These are phyloP conservation scores for Cladosporium oxysporum DNA, from an alignment of 2,329 filamentous ascomycete species.

Conservation along the genomic window DNA sequence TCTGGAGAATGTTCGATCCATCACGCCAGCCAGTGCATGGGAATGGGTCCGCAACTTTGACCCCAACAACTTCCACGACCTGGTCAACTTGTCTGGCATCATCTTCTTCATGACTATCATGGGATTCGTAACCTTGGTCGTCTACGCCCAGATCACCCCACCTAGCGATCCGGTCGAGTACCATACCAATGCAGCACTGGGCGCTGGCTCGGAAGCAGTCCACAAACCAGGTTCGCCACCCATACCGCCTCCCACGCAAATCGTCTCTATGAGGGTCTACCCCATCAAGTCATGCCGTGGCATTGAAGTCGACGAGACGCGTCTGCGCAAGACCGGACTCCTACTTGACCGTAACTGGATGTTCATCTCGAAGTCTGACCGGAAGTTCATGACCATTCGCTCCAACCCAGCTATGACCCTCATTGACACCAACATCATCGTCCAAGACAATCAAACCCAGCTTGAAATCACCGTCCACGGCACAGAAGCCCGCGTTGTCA, in stretches of 20 bases:
- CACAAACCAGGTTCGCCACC: slow-evolving; percentile 31
- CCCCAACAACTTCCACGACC: slow-evolving; percentile 14
- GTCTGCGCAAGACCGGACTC: slow-evolving; percentile 57
- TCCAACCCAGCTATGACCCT: slow-evolving; percentile 63
- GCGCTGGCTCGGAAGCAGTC: slow-evolving; percentile 25
- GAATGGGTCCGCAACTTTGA: slow-evolving; percentile 17
- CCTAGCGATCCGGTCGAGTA: slow-evolving; percentile 24
- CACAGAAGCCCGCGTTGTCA: slow-evolving; percentile 46
- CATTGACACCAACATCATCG: slow-evolving; percentile 56
- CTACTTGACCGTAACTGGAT: slow-evolving; percentile 67
- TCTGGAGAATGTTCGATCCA: slow-evolving; percentile 7
- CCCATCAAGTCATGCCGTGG: slow-evolving; percentile 69
- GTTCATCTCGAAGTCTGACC: slow-evolving; percentile 56
- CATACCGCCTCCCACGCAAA: slow-evolving; percentile 42
- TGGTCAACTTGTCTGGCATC: slow-evolving; percentile 24
- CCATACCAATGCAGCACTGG: slow-evolving; percentile 27
- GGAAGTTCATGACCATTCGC: slow-evolving; percentile 64
- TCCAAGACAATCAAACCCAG: slow-evolving; percentile 37
- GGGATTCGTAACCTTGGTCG: slow-evolving; percentile 28
- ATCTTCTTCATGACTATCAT: slow-evolving; percentile 30
- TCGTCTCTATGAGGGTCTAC: slow-evolving; percentile 58
- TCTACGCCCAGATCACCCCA: slow-evolving; percentile 30
- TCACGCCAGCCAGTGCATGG: slow-evolving; percentile 1
- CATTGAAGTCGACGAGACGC: slow-evolving; percentile 54
- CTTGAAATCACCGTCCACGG: slow-evolving; percentile 53